Evolutionary conservation across 164 flowering plant species (phyloP).

Genomic region (Aristolochia californica): DNA sequence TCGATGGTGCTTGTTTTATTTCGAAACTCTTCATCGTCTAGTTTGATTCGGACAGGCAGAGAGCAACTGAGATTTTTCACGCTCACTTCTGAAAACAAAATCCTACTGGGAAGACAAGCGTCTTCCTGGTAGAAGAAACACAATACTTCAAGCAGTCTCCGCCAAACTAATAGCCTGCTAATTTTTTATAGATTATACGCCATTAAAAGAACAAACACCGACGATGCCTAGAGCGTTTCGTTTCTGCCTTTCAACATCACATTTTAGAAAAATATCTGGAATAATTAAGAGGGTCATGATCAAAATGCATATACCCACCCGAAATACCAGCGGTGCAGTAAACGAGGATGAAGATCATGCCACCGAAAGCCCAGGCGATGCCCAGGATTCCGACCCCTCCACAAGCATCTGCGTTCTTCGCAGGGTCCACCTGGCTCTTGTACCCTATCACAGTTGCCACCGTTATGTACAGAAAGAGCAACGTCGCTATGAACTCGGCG

Average conservation of each 20-base stretch:
- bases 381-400: slow-evolving; percentile 83
- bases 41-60: too few species aligned
- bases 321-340: slow-evolving; percentile 99
- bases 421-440: slow-evolving; percentile 34
- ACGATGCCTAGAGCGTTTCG: too few species aligned
- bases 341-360: too few species aligned
- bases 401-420: slow-evolving; percentile 17
- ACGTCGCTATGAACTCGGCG: slow-evolving; percentile 81
- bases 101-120: slow-evolving; percentile 31
- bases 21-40: too few species aligned
- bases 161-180: background rate
- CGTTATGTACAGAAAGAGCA: slow-evolving; percentile 68
- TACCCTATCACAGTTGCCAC: slow-evolving; percentile 78
- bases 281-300: background rate
- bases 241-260: too few species aligned
- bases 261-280: too few species aligned
- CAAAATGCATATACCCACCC: slow-evolving; percentile 33
- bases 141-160: background rate
- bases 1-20: too few species aligned
- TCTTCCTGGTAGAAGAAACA: slow-evolving; percentile 1
- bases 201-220: too few species aligned
- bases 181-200: background rate
- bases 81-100: too few species aligned
- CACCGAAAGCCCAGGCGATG: slow-evolving; percentile 94
- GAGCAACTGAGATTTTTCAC: too few species aligned